Conservation (phyloP, 306 rosid species). For the Echinosophora koreensis region DNA sequence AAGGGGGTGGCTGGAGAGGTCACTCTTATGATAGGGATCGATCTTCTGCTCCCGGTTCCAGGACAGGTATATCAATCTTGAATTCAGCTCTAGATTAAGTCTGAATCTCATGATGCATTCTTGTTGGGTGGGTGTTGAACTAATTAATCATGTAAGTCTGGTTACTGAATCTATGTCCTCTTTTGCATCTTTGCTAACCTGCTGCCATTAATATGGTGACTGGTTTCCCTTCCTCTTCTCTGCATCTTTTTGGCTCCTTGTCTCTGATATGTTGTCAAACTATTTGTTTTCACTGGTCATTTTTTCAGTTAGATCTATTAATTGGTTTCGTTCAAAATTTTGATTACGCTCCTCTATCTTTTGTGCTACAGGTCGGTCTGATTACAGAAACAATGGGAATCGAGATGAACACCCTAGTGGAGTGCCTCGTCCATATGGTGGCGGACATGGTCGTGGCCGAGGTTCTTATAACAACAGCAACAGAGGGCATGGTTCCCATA, state of each 20-base stretch:
- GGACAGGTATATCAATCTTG: constrained; percentile 69
- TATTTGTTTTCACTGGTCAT: constrained; percentile 3
- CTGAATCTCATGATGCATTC: neutral
- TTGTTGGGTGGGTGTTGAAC: constrained; percentile 11
- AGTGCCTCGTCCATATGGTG: constrained; percentile 82
- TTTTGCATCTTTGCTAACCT: neutral
- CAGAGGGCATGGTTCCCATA: constrained; percentile 65
- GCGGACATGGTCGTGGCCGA: constrained; percentile 74
- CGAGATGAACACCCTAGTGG: constrained; percentile 91
- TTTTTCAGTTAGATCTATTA: neutral
- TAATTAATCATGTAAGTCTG: neutral
- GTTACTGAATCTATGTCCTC: neutral
- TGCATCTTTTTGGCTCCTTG: constrained; percentile 18
- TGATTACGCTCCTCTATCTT: neutral
- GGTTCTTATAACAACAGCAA: constrained; percentile 61
- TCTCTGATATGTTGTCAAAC: constrained; percentile 20
- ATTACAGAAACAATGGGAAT: constrained; percentile 67
- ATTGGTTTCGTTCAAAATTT: neutral
- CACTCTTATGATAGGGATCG: constrained; percentile 83
- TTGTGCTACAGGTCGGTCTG: constrained; percentile 63
- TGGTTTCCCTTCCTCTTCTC: constrained; percentile 24
- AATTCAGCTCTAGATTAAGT: neutral
- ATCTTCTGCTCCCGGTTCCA: constrained; percentile 87
- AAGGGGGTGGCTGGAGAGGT: constrained; percentile 89
- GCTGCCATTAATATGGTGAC: neutral